Evolutionary conservation across 192 early-diverging fungal genomes (phyloP), one percentile per base, ranked within the genome.

Genomic region (Lobosporangium transversale): DNA sequence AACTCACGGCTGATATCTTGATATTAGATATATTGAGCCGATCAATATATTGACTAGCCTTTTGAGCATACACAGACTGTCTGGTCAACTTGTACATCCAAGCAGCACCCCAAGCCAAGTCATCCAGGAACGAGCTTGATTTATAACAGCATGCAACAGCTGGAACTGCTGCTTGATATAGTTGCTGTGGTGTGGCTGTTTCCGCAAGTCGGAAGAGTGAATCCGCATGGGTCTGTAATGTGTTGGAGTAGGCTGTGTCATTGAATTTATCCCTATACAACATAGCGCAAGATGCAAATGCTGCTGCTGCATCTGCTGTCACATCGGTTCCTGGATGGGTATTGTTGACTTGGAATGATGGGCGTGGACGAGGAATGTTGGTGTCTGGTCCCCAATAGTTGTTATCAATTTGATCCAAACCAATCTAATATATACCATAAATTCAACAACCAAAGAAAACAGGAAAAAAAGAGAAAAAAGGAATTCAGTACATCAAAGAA

Each of bases 371-470:
- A 27, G 86, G 86, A 32, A 89, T 85, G 14, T 33, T 32, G n/a
- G 81, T 80, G 45, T 84, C 84, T 35, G 86, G 84, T 49, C 86
- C 86, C 86, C 86, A 87, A 48, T 87, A 87, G 64, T 85, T 80
- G 57, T 87, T 85, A 51, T 87, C 86, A 18, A 87, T 32, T 35
- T 65, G 45, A 26, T 47, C 66, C 12, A 68, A 30, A 6, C 86
- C 86, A 11, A 85, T 70, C 82, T 83, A 24, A 2, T 1, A 37
- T 18, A 56, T 5, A n/a, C 35, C 0, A 56, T 35, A 20, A 20
- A 37, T 37, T 53, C 20, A 23, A 30, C 1, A 58, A n/a, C 14
- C 23, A 24, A 8, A 44, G 20, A 33, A 51, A 27, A 49, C 49
- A 18, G 33, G 31, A n/a, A 51, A 27, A 49, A 62, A 18, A 49